Base-by-base conservation (phyloP, 2,329 filamentous ascomycete genomes). In the Pyrenophora graminea region DNA sequence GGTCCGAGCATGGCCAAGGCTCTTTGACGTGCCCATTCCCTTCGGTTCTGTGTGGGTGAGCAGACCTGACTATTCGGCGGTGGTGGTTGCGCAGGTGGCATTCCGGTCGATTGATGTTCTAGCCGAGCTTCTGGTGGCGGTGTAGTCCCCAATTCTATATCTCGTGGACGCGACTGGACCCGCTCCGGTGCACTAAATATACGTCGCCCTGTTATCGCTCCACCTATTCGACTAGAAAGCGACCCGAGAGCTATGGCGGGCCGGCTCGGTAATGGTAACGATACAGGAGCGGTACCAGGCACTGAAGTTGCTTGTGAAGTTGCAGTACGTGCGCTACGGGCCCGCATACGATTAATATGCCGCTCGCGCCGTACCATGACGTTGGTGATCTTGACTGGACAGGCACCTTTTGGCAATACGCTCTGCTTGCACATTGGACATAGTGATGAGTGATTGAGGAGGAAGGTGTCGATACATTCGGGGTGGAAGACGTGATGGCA, bases 401-500 rank as follows among this genome's bases (percentile, higher is more conserved):
- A 80, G 45, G 74, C 81, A 15, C 79, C 90, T 76, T 62, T 70
- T 64, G 92, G 91, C 1, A 97, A 76, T 64, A 92, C 90, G 42
- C 84, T 89, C 54, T 87, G 84, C 71, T 96, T 97, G 79, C 94
- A 99, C 62, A 96, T 79, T 0, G 94, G 93, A 66, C 94, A 99
- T 2, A 97, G 80, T 15, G 90, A 95, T 68, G 89, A 95, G 67
- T 88, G 87, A 47, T 85, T 81, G 37, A 82, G 80, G 10, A 97
- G 79, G 64, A 94, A 96, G 18, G 86, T 83, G 67, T 97, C 92
- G 58, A 97, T 92, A 67, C 94, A 99, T 58, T 89, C 87, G 0
- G 90, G 88, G 61, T 99, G 93, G 73, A 92, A 99, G 49, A 97
- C 93, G 70, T 99, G 94, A 0, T 88, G 86, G 63, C 94, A 99